A percentile compares a stretch with the other conserved stretches of the same genome.
phyloP scores from a whole-genome alignment of 441 rosid species.

The Aleurites moluccanus region DNA sequence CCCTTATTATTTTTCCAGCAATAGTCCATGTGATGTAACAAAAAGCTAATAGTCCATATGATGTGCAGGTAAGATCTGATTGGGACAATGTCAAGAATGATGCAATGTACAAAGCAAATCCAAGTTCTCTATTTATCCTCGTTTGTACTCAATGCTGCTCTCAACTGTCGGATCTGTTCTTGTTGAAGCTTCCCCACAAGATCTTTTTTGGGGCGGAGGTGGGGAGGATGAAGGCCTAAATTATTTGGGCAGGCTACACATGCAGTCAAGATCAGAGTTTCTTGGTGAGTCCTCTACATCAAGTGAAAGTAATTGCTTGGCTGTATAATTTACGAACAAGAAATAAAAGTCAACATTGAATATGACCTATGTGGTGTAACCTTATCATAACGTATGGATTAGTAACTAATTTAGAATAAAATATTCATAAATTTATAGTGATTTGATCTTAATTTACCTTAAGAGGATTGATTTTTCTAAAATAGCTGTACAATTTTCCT shows the following conservation, averaged over 20 bases:
- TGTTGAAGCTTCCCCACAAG: constrained; percentile 91
- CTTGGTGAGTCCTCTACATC: constrained; percentile 55
- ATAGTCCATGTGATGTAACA: constrained; percentile 5
- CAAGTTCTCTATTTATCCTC: constrained; percentile 86
- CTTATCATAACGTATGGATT: not conserved
- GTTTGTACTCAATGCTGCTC: constrained; percentile 70
- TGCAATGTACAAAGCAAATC: constrained; percentile 73
- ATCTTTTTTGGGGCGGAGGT: constrained; percentile 96
- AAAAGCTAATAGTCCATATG: not conserved
- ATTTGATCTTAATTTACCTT: not conserved
- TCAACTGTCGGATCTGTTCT: constrained; percentile 78
- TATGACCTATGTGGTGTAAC: not conserved
- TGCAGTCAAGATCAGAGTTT: constrained; percentile 83
- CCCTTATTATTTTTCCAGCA: not conserved
- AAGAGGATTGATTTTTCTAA: not conserved
- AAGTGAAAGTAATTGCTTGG: constrained; percentile 34
- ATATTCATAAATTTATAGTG: not conserved
- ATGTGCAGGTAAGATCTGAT: constrained; percentile 69
- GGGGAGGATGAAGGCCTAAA: constrained; percentile 93
- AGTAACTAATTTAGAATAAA: not conserved
- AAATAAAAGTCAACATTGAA: not conserved
- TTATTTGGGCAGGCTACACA: constrained; percentile 79
- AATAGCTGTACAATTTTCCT: not conserved
- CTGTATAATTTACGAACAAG: constrained; percentile 15
- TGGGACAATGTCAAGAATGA: constrained; percentile 79